These are phyloP conservation scores for Coemansia sp. DNA, from an alignment of 192 early-diverging fungal species.

Conservation along the genomic window DNA sequence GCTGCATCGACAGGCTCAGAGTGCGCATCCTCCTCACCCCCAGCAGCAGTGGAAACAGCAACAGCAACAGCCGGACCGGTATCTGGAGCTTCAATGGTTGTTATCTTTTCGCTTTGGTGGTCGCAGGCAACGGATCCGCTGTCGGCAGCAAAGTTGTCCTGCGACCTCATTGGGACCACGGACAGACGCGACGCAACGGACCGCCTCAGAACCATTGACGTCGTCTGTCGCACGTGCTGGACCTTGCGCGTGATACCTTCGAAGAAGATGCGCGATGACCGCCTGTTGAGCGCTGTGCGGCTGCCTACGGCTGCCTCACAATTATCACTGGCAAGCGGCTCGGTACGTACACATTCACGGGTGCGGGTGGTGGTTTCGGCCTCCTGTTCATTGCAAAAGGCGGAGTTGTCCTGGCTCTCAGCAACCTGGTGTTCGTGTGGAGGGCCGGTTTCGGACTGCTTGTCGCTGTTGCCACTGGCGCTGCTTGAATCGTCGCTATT, in stretches of 20 bases:
- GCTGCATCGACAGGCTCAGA: conserved; percentile 1
- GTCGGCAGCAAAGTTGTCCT: conserved; percentile 4
- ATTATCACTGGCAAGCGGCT: conserved; percentile 5
- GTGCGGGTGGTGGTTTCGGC: neutral
- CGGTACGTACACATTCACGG: neutral
- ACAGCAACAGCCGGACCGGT: neutral
- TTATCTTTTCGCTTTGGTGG: neutral
- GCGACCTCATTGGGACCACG: conserved; percentile 8
- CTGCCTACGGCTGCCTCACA: neutral
- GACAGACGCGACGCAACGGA: conserved; percentile 39
- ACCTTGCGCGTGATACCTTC: conserved; percentile 45
- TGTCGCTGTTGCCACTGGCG: neutral
- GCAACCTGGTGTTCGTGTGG: neutral
- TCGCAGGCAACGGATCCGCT: neutral
- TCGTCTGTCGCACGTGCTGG: conserved; percentile 45
- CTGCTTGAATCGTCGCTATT: neutral
- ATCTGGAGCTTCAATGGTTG: neutral
- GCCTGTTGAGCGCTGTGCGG: conserved; percentile 16
- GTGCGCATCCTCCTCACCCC: neutral
- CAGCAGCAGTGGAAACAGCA: conserved; percentile 3
- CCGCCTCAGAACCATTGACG: conserved; percentile 51
- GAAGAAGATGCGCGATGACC: conserved; percentile 43
- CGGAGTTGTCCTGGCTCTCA: neutral
- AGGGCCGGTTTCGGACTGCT: neutral
- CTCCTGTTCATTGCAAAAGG: neutral